Base-by-base conservation (phyloP, 2,329 filamentous ascomycete genomes). In the Zalaria obscura region DNA sequence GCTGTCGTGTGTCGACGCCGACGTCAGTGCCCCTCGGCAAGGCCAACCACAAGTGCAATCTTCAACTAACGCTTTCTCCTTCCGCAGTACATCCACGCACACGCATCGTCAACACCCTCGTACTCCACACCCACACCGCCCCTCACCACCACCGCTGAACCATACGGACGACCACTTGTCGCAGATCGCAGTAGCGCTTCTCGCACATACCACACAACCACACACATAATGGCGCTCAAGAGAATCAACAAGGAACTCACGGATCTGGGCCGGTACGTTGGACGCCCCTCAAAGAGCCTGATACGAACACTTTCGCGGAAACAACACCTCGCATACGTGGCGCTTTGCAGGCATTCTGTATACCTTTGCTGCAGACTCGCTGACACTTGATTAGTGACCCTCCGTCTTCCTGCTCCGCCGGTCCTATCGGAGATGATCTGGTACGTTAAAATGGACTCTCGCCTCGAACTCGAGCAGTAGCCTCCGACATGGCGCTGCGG, bases 401-500 rank as follows among this genome's bases (percentile, higher is more conserved):
- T 63, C 91, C 91, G 61, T 96, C 91, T 45, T 96, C 89, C 55
- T 98, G 91, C 79, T 96, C 89, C 63, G 91, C 91, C 58, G 91
- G 91, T 52, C 91, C 91, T 54, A 81, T 93, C 59, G 88, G 88
- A 65, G 89, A 96, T 73, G 91, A 98, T 73, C 68, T 98, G 78
- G 91, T 96, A 88, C 60, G 86, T 73, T 48, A 49, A 36, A 50
- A 50, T 50, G 52, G 50, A 50, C 53, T 50, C 29, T 18, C 18
- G 18, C 18, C 18, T 18, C 18, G 18, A 18, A 18, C 18, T 18
- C 18, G 18, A 18, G 18, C 18, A 18, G 18, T 18, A 18, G 18
- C 18, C 18, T 18, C 18, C 18, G 18, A 18, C 18, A 18, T 18
- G 18, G 18, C 18, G 18, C 18, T 18, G 18, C 18, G 18, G 18